These are phyloP conservation scores for Teunomyces atbi DNA, from an alignment of 805 yeast species.

Conservation along the genomic window DNA sequence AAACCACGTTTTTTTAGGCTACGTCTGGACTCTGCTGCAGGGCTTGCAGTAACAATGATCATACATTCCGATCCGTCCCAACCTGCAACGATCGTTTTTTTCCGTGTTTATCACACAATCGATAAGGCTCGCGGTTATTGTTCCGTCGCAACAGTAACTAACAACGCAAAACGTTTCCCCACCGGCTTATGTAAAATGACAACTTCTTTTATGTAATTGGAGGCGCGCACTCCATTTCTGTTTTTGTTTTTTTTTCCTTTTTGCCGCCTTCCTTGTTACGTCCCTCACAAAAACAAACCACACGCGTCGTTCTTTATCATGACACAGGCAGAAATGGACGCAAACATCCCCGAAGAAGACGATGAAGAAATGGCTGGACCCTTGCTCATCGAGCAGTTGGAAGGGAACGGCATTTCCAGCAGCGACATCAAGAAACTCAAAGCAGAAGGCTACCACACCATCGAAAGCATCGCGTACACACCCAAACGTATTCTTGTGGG, in stretches of 20 bases:
- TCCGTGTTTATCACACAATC: no score
- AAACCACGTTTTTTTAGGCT: no score
- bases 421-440: constrained; percentile 76
- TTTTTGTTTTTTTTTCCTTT: background rate
- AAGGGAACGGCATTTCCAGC: constrained; percentile 84
- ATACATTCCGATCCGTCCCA: no score
- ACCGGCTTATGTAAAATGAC: no score
- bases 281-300: background rate
- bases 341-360: constrained; percentile 27
- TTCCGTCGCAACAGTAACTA: no score
- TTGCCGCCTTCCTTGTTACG: background rate
- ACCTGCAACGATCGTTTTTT: no score
- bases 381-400: constrained; percentile 49
- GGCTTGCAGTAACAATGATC: no score
- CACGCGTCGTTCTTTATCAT: constrained; percentile 6
- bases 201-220: no score
- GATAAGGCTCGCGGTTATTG: no score
- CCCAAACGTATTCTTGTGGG: constrained; percentile 75
- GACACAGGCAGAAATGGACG: constrained; percentile 11
- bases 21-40: no score
- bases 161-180: no score
- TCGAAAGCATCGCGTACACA: constrained; percentile 89
- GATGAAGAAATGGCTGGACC: constrained; percentile 61
- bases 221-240: no score
- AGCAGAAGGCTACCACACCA: constrained; percentile 85